Evolutionary conservation across 2,329 filamentous ascomycete species (phyloP).

Genomic region (Neofusicoccum parvum): DNA sequence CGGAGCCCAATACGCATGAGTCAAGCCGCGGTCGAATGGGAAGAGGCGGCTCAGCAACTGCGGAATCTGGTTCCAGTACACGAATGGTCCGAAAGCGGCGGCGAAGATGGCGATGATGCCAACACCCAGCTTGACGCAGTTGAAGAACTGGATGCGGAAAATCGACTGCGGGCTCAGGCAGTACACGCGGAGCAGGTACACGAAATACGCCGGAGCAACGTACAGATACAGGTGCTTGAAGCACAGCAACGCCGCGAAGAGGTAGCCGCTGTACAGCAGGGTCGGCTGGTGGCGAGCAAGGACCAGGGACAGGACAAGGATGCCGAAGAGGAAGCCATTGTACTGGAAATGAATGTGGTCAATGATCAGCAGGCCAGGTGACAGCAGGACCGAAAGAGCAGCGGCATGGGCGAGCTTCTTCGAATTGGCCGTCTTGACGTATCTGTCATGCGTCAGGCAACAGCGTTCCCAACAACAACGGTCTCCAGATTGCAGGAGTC

Average conservation of each 20-base stretch:
- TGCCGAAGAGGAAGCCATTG: slow-evolving; percentile 93
- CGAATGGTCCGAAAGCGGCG: slow-evolving; percentile 88
- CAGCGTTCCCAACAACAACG: background rate
- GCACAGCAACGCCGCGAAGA: slow-evolving; percentile 85
- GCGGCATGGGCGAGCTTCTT: slow-evolving; percentile 81
- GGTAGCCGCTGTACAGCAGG: slow-evolving; percentile 73
- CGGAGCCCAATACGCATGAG: slow-evolving; percentile 97
- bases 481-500: background rate
- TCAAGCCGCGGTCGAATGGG: slow-evolving; percentile 89
- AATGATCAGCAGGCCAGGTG: slow-evolving; percentile 91
- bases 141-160: slow-evolving; percentile 74
- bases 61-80: slow-evolving; percentile 74
- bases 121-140: slow-evolving; percentile 79
- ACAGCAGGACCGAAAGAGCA: slow-evolving; percentile 85
- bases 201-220: slow-evolving; percentile 91
- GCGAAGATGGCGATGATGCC: slow-evolving; percentile 73
- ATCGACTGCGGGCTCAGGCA: slow-evolving; percentile 78
- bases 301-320: slow-evolving; percentile 84
- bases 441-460: slow-evolving; percentile 53
- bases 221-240: slow-evolving; percentile 99
- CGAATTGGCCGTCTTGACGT: slow-evolving; percentile 72
- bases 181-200: slow-evolving; percentile 86
- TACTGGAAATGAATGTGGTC: slow-evolving; percentile 99
- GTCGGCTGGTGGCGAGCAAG: slow-evolving; percentile 75
- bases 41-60: slow-evolving; percentile 86